Percentiles rank a stretch among this genome's conserved stretches.
These are phyloP conservation scores for Aspergillus biplanus DNA, from an alignment of 495 filamentous ascomycete genomes.

Conservation along the genomic window DNA sequence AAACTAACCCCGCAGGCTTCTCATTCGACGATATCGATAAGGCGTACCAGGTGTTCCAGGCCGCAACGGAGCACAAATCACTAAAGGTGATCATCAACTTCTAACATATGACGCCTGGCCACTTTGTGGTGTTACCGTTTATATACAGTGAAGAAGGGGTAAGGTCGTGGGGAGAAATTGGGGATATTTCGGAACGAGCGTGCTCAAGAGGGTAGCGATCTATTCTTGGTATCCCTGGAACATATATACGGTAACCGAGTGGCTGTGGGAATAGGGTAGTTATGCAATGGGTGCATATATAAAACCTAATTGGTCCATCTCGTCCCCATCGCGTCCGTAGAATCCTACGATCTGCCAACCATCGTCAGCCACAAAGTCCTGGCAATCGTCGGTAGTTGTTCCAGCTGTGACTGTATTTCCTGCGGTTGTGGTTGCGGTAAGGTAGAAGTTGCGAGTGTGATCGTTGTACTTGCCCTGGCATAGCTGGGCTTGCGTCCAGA, in stretches of 20 bases:
- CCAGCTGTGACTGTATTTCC: constrained; percentile 54
- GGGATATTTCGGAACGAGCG: too few species aligned
- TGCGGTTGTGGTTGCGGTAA: constrained; percentile 54
- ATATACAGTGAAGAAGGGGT: too few species aligned
- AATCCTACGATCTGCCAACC: constrained; percentile 63
- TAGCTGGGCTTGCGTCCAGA: constrained; percentile 52
- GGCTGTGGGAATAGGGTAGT: background rate
- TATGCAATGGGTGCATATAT: constrained; percentile 37
- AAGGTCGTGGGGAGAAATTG: too few species aligned
- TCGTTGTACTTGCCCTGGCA: constrained; percentile 55
- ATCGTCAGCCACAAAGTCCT: constrained; percentile 49
- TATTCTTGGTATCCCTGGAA: too few species aligned
- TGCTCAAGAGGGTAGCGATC: too few species aligned
- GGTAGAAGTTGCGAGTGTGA: constrained; percentile 59
- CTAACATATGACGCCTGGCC: too few species aligned
- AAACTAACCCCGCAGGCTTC: too few species aligned
- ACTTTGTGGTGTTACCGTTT: too few species aligned
- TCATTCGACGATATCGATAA: too few species aligned
- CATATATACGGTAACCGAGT: background rate
- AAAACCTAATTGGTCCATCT: constrained; percentile 63
- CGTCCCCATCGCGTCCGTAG: constrained; percentile 58
- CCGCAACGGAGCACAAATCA: too few species aligned
- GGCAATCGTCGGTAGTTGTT: constrained; percentile 52
- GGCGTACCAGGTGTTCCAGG: too few species aligned
- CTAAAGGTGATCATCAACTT: too few species aligned